Base-by-base conservation (phyloP, 208 protist species). In the Acanthamoeba sp. region DNA sequence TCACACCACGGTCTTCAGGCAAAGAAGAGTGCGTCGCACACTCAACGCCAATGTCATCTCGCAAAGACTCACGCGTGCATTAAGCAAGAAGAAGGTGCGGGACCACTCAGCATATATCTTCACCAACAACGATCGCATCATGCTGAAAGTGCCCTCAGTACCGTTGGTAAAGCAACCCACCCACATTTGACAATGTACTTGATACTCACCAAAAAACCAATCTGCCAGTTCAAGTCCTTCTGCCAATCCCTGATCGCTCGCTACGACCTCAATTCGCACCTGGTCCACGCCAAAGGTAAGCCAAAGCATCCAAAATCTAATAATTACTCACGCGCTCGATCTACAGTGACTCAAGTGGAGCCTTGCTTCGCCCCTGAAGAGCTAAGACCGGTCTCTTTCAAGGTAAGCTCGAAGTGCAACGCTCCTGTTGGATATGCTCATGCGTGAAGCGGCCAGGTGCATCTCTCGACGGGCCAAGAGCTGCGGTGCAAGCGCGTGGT, bases 131-230 rank as follows among this genome's bases (percentile, higher is more conserved):
- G 69, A 80, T 22, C 14, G 69, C 16, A 80, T 80, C 36, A 80
- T 80, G 69, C 69, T 80, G 14, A 80, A 80, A 32, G 69, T 80
- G 69, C 69, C 69, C 2, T 80, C 69, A 16, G 69, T 80, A 22
- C 69, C 69, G n/a, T 14, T 80, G 69, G 69, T 80, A 42, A 0
- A n/a, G n/a, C n/a, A n/a, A n/a, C n/a, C n/a, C n/a, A n/a, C n/a
- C n/a, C n/a, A n/a, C n/a, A n/a, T n/a, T n/a, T n/a, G n/a, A n/a
- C n/a, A n/a, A n/a, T n/a, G n/a, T n/a, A n/a, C n/a, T n/a, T n/a
- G n/a, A n/a, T 22, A 22, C 12, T 9, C 76, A 85, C 42, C 9
- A 9, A 55, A 10, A 9, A 16, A 45, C 24, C 76, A 7, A 14
- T 1, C 1, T 22, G 32, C 9, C 80, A 64, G 80, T 88, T 88